Evolutionary conservation across 306 rosid genomes (phyloP), one percentile per base, ranked within the genome.

Genomic region (Citrullus colocynthis): DNA sequence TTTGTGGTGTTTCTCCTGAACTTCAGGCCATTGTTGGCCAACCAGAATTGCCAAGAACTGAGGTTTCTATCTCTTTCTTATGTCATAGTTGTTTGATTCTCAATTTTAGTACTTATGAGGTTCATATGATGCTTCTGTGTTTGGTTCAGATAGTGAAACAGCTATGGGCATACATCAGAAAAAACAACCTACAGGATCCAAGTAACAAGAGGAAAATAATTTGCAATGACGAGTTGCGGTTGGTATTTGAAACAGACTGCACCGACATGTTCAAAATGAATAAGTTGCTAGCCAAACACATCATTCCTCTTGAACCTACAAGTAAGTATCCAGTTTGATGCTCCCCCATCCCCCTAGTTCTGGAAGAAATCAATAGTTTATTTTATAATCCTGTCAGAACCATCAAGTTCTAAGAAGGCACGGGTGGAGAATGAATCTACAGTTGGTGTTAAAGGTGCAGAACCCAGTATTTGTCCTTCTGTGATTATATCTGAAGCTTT

Each of bases 21-120:
- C 96, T 92, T 78, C 97, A 92, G 86, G 90, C 86, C 79, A 92
- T 92, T 87, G 97, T 92, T 79, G 96, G 96, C 80, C 96, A 90
- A 61, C 92, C 96, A 41, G 84, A 88, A 61, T 75, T 92, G 78
- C 89, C 96, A 0, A 89, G 97, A 85, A 92, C 93, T 44, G 96
- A 92, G 93, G 97, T 92, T 80, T 70, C 49, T 77, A 54, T 39
- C 81, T 34, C 6, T 78, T 52, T 9, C 20, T 49, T 56, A 80
- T 57, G 9, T 42, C 2, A 56, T 59, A 69, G 49, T 67, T 17
- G 17, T 9, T 70, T 20, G 45, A 8, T 75, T 67, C 81, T 73
- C 17, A 49, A 9, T 66, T 14, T 66, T 78, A 44, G 70, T 21
- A 44, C 21, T 76, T 21, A 32, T 55, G 78, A 58, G 79, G 51